Conservation (phyloP, 208 protist genomes). For the Acanthamoeba divionensis region DNA sequence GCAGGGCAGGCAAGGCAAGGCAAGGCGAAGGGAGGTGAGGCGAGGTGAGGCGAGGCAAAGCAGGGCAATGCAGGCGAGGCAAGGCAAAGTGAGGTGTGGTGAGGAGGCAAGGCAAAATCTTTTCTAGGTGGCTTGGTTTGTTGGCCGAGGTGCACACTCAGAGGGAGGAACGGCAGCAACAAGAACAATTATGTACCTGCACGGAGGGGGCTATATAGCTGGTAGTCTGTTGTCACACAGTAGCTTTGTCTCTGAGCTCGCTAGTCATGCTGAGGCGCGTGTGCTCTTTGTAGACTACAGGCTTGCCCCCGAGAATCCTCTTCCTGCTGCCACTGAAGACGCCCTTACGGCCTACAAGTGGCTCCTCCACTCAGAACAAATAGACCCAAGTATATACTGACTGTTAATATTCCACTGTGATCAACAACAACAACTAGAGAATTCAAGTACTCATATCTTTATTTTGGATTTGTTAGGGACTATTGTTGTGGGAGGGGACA, state of each 20-base stretch:
- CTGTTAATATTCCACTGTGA: too few relatives aligned
- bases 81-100: too few relatives aligned
- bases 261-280: neutral
- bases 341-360: slow-evolving; percentile 40
- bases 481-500: slow-evolving; percentile 15
- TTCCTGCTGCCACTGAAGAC: neutral
- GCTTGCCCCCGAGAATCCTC: slow-evolving; percentile 11
- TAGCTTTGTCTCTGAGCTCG: neutral
- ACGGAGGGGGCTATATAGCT: neutral
- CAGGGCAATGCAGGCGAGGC: too few relatives aligned
- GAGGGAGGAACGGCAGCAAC: too few relatives aligned
- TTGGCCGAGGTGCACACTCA: too few relatives aligned
- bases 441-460: too few relatives aligned
- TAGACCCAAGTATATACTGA: neutral
- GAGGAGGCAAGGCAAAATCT: too few relatives aligned
- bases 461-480: neutral
- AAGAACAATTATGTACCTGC: neutral
- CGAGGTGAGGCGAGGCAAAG: too few relatives aligned
- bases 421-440: too few relatives aligned
- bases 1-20: too few relatives aligned
- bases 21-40: too few relatives aligned
- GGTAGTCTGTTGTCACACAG: neutral
- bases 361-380: slow-evolving; percentile 12
- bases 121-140: too few relatives aligned
- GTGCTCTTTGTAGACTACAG: slow-evolving; percentile 39